Conservation (phyloP, 2,329 filamentous ascomycete species). For the Fusarium redolens region DNA sequence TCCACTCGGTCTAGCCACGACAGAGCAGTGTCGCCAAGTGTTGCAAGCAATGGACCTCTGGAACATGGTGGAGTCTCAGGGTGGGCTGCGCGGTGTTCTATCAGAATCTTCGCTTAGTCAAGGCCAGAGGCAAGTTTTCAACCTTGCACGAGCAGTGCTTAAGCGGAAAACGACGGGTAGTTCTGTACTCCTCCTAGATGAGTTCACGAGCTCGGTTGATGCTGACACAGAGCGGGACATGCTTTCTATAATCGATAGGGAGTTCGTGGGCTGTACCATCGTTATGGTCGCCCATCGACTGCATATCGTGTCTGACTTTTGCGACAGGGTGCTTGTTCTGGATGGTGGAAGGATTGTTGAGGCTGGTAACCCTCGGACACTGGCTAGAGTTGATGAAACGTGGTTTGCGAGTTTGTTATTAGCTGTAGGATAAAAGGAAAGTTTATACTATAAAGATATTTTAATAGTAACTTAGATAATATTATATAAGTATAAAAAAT, state of each 20-base stretch:
- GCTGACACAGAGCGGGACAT: neutral
- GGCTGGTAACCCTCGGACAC: neutral
- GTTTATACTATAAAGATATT: no score
- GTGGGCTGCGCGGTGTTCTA: neutral
- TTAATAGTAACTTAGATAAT: no score
- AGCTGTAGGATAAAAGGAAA: neutral
- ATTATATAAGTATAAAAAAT: no score
- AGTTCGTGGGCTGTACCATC: neutral
- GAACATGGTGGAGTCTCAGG: neutral
- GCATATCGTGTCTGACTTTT: neutral
- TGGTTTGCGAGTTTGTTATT: neutral
- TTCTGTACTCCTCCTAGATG: neutral
- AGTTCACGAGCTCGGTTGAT: neutral
- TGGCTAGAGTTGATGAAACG: neutral
- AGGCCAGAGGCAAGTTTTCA: neutral
- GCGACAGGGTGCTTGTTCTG: neutral
- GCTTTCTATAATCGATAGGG: neutral
- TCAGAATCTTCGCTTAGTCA: neutral
- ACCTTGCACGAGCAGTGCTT: neutral
- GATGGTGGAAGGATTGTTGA: neutral
- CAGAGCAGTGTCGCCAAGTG: neutral
- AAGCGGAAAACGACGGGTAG: neutral
- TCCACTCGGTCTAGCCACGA: neutral
- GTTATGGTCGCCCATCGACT: neutral
- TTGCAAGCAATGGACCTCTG: neutral